Evolutionary conservation across 192 early-diverging fungal genomes (phyloP).

Genomic region (Umbelopsis vinacea): DNA sequence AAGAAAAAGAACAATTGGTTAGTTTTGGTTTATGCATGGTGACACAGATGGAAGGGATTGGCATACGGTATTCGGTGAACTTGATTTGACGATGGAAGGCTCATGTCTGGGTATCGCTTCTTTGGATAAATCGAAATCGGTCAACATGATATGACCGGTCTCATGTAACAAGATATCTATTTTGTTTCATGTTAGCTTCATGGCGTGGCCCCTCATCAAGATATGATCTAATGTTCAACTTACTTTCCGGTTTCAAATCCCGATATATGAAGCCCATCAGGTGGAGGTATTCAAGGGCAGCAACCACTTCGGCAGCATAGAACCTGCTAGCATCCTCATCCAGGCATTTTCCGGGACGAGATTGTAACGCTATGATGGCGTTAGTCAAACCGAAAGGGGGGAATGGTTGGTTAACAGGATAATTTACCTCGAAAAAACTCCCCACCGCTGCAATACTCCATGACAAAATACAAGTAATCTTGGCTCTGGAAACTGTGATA

Average conservation of each 20-base stretch:
- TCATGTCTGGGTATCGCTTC: constrained; percentile 81
- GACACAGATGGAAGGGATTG: neutral
- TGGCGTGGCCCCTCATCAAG: neutral
- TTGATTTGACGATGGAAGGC: constrained; percentile 67
- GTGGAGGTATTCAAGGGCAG: constrained; percentile 96
- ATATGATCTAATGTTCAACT: constrained; percentile 30
- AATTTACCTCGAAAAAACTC: constrained; percentile 76
- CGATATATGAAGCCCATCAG: constrained; percentile 96
- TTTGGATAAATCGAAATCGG: constrained; percentile 99
- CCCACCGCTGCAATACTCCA: constrained; percentile 87
- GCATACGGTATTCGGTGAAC: constrained; percentile 59
- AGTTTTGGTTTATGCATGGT: neutral
- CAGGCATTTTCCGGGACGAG: constrained; percentile 85
- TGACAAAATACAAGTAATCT: constrained; percentile 81
- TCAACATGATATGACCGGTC: constrained; percentile 97
- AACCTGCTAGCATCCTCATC: constrained; percentile 90
- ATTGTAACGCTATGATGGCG: constrained; percentile 83
- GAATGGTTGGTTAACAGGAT: no score
- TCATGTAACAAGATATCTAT: constrained; percentile 87
- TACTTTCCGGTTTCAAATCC: constrained; percentile 97
- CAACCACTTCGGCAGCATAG: constrained; percentile 96
- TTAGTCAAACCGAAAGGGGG: no score
- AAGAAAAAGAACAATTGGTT: constrained; percentile 3
- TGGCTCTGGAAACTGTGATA: constrained; percentile 88
- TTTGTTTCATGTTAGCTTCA: neutral